Evolutionary conservation across 371 early-diverging fungal genomes (phyloP).

Genomic region (Actinomortierella ambigua): DNA sequence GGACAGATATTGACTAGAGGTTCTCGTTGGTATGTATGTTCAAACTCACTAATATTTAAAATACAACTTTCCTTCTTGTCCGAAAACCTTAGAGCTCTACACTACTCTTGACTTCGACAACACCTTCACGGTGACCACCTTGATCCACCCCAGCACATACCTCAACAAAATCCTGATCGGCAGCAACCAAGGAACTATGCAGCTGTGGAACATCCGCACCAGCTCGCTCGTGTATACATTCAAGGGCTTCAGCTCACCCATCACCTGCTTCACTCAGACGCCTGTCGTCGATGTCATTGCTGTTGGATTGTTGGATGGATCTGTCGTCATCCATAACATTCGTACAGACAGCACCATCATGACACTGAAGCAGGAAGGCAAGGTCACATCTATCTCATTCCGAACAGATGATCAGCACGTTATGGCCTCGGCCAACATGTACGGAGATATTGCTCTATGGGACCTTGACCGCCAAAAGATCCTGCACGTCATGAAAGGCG

Average conservation of each 20-base stretch:
- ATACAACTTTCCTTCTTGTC: neutral
- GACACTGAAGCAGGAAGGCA: constrained; percentile 81
- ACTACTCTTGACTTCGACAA: constrained; percentile 80
- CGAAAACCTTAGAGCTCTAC: constrained; percentile 58
- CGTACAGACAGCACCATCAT: constrained; percentile 75
- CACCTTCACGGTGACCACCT: constrained; percentile 70
- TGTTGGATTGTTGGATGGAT: constrained; percentile 88
- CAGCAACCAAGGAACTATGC: constrained; percentile 85
- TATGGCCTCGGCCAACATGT: constrained; percentile 88
- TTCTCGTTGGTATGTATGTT: no score
- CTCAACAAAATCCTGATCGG: constrained; percentile 93
- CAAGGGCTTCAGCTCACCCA: constrained; percentile 71
- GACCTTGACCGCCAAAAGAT: constrained; percentile 81
- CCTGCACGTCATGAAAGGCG: constrained; percentile 77
- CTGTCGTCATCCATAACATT: constrained; percentile 84
- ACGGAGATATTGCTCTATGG: constrained; percentile 93
- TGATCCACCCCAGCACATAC: constrained; percentile 95
- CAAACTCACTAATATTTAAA: neutral
- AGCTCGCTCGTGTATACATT: constrained; percentile 83
- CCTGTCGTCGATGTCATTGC: constrained; percentile 95
- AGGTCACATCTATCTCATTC: constrained; percentile 90
- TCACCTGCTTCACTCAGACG: constrained; percentile 82
- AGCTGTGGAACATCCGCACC: constrained; percentile 91
- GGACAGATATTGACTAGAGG: neutral
- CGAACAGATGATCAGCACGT: constrained; percentile 83